Evolutionary conservation across 805 yeast genomes (phyloP).

Genomic region (Komagataella ulmi): DNA sequence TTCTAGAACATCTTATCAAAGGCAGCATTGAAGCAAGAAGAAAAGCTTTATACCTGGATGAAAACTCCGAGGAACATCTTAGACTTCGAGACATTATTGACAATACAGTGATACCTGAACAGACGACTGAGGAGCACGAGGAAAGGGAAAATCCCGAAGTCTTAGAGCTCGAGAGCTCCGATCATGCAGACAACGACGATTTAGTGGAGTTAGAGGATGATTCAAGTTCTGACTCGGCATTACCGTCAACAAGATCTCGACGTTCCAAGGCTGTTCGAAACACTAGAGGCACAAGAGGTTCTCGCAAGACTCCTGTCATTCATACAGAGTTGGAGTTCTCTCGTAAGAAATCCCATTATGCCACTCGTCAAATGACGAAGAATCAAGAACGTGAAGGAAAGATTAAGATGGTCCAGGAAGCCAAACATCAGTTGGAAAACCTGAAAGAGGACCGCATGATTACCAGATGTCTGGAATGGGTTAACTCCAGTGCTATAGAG

Average conservation of each 20-base stretch:
- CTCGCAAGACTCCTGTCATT: not conserved
- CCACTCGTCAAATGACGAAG: constrained; percentile 12
- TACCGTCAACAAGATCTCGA: constrained; percentile 15
- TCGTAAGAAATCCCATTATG: not conserved
- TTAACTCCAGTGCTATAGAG: constrained; percentile 43
- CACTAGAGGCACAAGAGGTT: not conserved
- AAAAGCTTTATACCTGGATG: constrained; percentile 34
- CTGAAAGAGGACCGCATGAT: constrained; percentile 25
- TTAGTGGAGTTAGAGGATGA: not conserved
- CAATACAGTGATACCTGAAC: constrained; percentile 21
- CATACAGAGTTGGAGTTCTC: not conserved
- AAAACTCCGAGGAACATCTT: constrained; percentile 26
- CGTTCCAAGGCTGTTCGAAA: constrained; percentile 10
- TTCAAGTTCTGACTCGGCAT: not conserved
- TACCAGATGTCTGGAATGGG: constrained; percentile 44
- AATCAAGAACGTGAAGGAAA: constrained; percentile 19
- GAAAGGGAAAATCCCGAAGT: constrained; percentile 8
- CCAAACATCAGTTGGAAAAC: constrained; percentile 16
- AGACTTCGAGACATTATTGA: constrained; percentile 25
- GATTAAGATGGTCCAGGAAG: constrained; percentile 10
- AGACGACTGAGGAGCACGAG: constrained; percentile 7
- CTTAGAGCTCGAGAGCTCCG: constrained; percentile 1
- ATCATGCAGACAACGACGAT: constrained; percentile 4
- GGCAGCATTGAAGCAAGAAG: constrained; percentile 47
- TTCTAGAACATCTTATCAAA: constrained; percentile 36